Conservation (phyloP, 768 basidiomycete genomes). For the Brasilioporus rufonigricans region DNA sequence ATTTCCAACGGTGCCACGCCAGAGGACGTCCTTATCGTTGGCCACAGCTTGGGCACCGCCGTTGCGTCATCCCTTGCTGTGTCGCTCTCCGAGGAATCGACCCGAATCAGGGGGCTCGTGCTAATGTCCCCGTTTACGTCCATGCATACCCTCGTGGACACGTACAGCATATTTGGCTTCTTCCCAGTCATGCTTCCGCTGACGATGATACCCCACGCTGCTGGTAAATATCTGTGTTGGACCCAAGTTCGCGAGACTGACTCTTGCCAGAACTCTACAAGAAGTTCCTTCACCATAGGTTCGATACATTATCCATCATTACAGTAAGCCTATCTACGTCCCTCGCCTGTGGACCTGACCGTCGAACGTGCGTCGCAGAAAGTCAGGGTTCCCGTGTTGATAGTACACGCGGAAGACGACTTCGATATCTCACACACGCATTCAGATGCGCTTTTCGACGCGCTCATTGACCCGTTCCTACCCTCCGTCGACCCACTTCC, state of each 20-base stretch:
- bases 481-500: slow-evolving; percentile 45
- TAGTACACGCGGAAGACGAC: slow-evolving; percentile 77
- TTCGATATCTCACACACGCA: slow-evolving; percentile 70
- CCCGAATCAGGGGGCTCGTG: slow-evolving; percentile 46
- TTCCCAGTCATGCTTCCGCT: slow-evolving; percentile 74
- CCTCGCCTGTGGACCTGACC: neutral
- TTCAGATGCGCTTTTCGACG: slow-evolving; percentile 64
- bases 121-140: slow-evolving; percentile 59
- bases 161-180: slow-evolving; percentile 62
- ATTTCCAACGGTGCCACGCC: slow-evolving; percentile 52
- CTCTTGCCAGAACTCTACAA: slow-evolving; percentile 48
- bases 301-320: slow-evolving; percentile 61
- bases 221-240: slow-evolving; percentile 46
- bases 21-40: slow-evolving; percentile 68
- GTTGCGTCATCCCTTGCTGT: slow-evolving; percentile 55
- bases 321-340: slow-evolving; percentile 42
- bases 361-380: slow-evolving; percentile 38
- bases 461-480: slow-evolving; percentile 61
- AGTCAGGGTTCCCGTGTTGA: slow-evolving; percentile 64
- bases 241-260: neutral
- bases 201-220: slow-evolving; percentile 55
- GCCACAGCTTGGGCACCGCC: slow-evolving; percentile 89
- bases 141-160: slow-evolving; percentile 57
- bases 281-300: slow-evolving; percentile 52
- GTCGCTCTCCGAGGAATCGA: slow-evolving; percentile 44